Base-by-base conservation (phyloP, 163 green algal genomes). In the Scenedesmus sp. region DNA sequence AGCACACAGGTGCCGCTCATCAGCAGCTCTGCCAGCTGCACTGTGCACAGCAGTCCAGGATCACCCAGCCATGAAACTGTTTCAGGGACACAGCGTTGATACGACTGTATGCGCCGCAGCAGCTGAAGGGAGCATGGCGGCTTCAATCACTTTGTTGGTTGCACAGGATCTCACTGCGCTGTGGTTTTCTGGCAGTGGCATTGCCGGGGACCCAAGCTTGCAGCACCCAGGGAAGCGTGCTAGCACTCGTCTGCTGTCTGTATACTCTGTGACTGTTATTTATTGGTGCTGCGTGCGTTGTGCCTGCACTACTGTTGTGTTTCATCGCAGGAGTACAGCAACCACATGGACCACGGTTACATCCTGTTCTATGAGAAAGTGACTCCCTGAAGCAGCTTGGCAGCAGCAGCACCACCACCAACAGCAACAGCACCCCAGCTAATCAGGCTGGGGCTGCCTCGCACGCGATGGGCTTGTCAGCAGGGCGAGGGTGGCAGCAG, bases 301-400 rank as follows among this genome's bases (percentile, higher is more conserved):
- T 35, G 35, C 18, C 16, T 15, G 15, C 22, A 73, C 22, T 26
- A 24, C 2, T 80, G n/a, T 65, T 80, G 68, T 65, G 76, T 37
- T 72, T n/a, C n/a, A n/a, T n/a, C n/a, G 59, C 88, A 87, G 89
- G 82, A 92, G 89, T 85, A 86, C 82, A 93, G 84, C 70, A 94
- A 91, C 70, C 94, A 95, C 93, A 96, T 94, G 87, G 97, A 98
- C 91, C 97, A 98, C 87, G 96, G 95, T 83, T 99, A 99, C 94
- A 98, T 99, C 76, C 93, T 99, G 16, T 94, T 99, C 46, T 99
- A 98, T 83, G 93, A 97, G 86, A 88, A 90, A 82, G 91, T 91
- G 18, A 59, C 59, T n/a, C 20, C 22, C 24, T n/a, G 85, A 78
- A 44, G 68, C 68, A 26, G 68, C 68, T 12, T 26, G 35, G 33